phyloP scores from a whole-genome alignment of 306 rosid genomes.

The Vigna mungo region DNA sequence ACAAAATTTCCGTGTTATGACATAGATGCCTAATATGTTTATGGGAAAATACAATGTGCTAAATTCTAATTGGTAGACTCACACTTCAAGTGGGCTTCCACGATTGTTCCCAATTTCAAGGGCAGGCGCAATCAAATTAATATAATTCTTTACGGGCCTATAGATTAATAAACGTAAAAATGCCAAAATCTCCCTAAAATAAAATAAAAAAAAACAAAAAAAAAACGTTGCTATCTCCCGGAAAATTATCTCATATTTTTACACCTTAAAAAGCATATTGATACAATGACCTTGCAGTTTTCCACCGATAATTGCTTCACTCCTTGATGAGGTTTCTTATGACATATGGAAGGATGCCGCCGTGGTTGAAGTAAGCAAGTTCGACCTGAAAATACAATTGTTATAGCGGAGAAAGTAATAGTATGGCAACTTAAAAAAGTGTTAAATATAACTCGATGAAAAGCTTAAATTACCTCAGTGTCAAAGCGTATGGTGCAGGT shows the following conservation, averaged over 20 bases:
- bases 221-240: background rate
- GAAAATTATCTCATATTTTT: slow-evolving; percentile 45
- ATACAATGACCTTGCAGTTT: background rate
- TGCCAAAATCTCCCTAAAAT: too few species aligned
- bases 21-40: too few species aligned
- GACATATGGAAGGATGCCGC: slow-evolving; percentile 92
- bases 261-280: slow-evolving; percentile 27
- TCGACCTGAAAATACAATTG: slow-evolving; percentile 70
- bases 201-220: too few species aligned
- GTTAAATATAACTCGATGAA: background rate
- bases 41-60: too few species aligned
- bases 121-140: too few species aligned
- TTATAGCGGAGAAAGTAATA: background rate
- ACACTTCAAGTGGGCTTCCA: too few species aligned
- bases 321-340: slow-evolving; percentile 72
- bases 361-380: slow-evolving; percentile 81
- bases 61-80: too few species aligned
- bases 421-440: background rate
- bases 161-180: too few species aligned
- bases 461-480: slow-evolving; percentile 74
- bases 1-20: too few species aligned
- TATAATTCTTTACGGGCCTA: too few species aligned
- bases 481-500: slow-evolving; percentile 81
- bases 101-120: too few species aligned
- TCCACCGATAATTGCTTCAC: slow-evolving; percentile 48